A percentile compares a stretch with the other conserved stretches of the same genome.
Conservation (phyloP, 2,329 filamentous ascomycete species). For the Rhynchosporium graminicola region DNA sequence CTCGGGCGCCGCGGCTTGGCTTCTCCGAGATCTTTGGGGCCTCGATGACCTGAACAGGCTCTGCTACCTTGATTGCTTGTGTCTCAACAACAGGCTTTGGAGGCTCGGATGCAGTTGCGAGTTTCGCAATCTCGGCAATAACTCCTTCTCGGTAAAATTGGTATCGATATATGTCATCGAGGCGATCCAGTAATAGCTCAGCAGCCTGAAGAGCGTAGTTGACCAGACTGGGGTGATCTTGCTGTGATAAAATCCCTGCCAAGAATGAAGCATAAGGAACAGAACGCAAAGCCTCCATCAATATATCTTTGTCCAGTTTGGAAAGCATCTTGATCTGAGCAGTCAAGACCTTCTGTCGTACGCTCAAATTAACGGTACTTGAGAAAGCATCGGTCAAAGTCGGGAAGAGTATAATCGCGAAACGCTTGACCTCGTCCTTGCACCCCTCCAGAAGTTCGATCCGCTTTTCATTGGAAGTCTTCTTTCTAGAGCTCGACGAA, state of each 20-base stretch:
- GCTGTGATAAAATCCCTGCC: slow-evolving; percentile 91
- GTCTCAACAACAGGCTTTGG: slow-evolving; percentile 29
- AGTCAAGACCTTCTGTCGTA: slow-evolving; percentile 90
- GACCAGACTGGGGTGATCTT: slow-evolving; percentile 86
- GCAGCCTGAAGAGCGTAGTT: slow-evolving; percentile 86
- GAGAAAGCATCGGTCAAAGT: slow-evolving; percentile 96
- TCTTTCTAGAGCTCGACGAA: slow-evolving; percentile 48
- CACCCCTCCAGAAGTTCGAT: slow-evolving; percentile 81
- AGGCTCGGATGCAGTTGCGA: slow-evolving; percentile 53
- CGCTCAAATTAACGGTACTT: slow-evolving; percentile 92
- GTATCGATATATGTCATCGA: slow-evolving; percentile 88
- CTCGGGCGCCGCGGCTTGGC: slow-evolving; percentile 28
- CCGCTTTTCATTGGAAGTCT: slow-evolving; percentile 73
- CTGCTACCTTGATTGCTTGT: slow-evolving; percentile 24
- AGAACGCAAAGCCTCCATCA: slow-evolving; percentile 80
- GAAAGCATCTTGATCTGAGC: slow-evolving; percentile 99
- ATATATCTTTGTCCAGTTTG: slow-evolving; percentile 81
- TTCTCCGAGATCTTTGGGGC: slow-evolving; percentile 40
- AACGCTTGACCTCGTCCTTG: slow-evolving; percentile 83
- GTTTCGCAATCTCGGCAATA: slow-evolving; percentile 82
- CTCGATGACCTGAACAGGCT: slow-evolving; percentile 40
- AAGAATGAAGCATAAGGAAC: slow-evolving; percentile 96
- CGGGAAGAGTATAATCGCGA: slow-evolving; percentile 89
- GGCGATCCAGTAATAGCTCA: slow-evolving; percentile 79
- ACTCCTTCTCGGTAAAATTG: slow-evolving; percentile 98